Conservation (phyloP, 2,329 filamentous ascomycete species). For the Sporothrix schenckii region DNA sequence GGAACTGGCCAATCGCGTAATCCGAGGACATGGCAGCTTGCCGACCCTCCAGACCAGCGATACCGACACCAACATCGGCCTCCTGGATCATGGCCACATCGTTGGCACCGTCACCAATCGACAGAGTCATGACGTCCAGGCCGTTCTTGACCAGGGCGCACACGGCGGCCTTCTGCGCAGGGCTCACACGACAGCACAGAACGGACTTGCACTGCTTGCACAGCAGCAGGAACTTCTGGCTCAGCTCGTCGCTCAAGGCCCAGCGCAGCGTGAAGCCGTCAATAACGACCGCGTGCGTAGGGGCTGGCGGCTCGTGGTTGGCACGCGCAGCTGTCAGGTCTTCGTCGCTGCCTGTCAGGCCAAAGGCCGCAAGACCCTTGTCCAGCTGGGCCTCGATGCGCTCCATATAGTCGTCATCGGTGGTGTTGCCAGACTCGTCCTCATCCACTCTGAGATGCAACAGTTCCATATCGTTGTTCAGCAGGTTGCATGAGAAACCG, state of each 20-base stretch:
- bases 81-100: constrained; percentile 98
- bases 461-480: constrained; percentile 97
- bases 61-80: constrained; percentile 93
- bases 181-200: constrained; percentile 94
- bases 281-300: constrained; percentile 91
- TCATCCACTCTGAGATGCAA: constrained; percentile 86
- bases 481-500: constrained; percentile 95
- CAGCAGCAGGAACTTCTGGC: constrained; percentile 89
- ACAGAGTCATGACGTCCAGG: constrained; percentile 92
- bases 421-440: constrained; percentile 58
- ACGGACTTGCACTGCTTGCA: constrained; percentile 98
- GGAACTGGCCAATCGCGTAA: constrained; percentile 92
- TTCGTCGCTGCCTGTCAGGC: constrained; percentile 79
- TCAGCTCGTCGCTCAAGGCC: constrained; percentile 78
- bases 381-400: constrained; percentile 73
- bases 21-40: constrained; percentile 96
- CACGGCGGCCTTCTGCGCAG: constrained; percentile 95
- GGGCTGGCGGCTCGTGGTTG: constrained; percentile 81
- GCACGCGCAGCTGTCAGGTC: constrained; percentile 78
- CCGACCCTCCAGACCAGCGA: constrained; percentile 87
- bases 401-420: constrained; percentile 55
- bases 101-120: constrained; percentile 91
- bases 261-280: constrained; percentile 92
- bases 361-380: constrained; percentile 70
- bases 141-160: constrained; percentile 94